phyloP scores from a whole-genome alignment of 139 green algal genomes.

The Chlamydomonas schloesseri region DNA sequence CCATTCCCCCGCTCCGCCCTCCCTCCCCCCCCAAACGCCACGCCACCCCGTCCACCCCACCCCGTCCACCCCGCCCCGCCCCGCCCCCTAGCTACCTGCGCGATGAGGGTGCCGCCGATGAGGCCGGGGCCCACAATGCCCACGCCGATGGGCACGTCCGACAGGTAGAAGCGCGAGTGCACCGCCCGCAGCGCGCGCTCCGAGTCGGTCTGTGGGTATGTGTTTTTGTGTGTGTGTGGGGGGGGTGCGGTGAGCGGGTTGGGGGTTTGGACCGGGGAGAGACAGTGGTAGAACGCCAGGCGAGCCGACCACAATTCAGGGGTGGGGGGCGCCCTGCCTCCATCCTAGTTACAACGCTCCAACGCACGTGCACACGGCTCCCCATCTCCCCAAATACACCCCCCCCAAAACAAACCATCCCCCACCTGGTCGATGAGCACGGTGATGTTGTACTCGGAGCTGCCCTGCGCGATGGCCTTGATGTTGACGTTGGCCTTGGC shows the following conservation, averaged over 20 bases:
- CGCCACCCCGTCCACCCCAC: too few relatives aligned
- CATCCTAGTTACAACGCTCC: too few relatives aligned
- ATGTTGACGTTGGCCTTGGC: slow-evolving; percentile 96
- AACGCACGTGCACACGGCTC: too few relatives aligned
- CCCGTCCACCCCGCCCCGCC: too few relatives aligned
- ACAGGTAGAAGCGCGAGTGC: slow-evolving; percentile 96
- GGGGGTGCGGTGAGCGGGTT: background rate
- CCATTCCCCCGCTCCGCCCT: too few relatives aligned
- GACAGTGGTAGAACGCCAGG: too few relatives aligned
- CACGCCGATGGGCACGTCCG: slow-evolving; percentile 88
- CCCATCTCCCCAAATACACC: too few relatives aligned
- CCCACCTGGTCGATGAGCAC: slow-evolving; percentile 88
- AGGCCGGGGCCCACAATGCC: slow-evolving; percentile 93
- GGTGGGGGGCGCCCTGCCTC: too few relatives aligned
- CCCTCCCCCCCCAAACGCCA: too few relatives aligned
- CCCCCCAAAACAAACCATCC: too few relatives aligned
- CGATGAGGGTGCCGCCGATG: slow-evolving; percentile 91
- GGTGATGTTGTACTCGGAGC: slow-evolving; percentile 99
- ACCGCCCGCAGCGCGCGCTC: slow-evolving; percentile 87
- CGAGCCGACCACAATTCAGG: too few relatives aligned
- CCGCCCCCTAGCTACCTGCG: slow-evolving; percentile 76
- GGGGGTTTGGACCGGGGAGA: background rate
- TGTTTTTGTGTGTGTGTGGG: too few relatives aligned
- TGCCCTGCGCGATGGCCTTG: slow-evolving; percentile 91
- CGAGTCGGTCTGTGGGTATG: slow-evolving; percentile 44